A percentile compares a stretch with the other conserved stretches of the same genome.
phyloP scores from a whole-genome alignment of 306 rosid genomes.

The Glycyrrhiza uralensis region DNA sequence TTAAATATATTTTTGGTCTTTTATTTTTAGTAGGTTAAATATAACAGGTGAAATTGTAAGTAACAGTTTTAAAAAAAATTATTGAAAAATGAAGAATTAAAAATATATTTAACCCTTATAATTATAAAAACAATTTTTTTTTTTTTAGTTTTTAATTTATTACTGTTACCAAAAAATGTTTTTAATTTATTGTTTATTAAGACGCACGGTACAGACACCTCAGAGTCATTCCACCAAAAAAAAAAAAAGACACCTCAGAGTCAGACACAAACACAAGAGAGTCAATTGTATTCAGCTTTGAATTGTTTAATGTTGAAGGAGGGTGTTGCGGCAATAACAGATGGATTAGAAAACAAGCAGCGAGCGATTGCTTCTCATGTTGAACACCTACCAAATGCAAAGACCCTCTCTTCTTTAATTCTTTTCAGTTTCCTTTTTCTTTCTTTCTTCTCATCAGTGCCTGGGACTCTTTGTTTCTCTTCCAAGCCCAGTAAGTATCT shows the following conservation, averaged over 20 bases:
- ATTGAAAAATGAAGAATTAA: too few relatives aligned
- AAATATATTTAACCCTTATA: too few relatives aligned
- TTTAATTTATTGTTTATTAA: background rate
- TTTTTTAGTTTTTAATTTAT: background rate
- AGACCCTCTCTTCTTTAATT: background rate
- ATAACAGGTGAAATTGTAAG: too few relatives aligned
- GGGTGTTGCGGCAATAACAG: background rate
- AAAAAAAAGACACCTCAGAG: too few relatives aligned
- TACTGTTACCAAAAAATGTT: too few relatives aligned
- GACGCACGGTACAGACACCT: background rate
- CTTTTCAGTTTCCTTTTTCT: slow-evolving; percentile 13
- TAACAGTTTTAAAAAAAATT: too few relatives aligned
- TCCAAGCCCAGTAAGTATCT: slow-evolving; percentile 38
- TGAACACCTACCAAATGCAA: slow-evolving; percentile 22
- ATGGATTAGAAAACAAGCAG: slow-evolving; percentile 20
- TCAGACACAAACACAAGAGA: background rate
- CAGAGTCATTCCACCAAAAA: too few relatives aligned
- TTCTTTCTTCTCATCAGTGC: slow-evolving; percentile 31
- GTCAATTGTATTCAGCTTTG: slow-evolving; percentile 41
- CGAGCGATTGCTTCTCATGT: slow-evolving; percentile 35
- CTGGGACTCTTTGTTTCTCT: slow-evolving; percentile 10
- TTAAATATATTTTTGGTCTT: too few relatives aligned
- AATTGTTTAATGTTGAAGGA: slow-evolving; percentile 36
- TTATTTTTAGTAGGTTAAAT: too few relatives aligned
- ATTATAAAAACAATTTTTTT: background rate